Percentiles rank a stretch among this genome's conserved stretches.
Evolutionary conservation across 2,329 filamentous ascomycete species (phyloP).

Genomic region (Coniochaeta sp.): DNA sequence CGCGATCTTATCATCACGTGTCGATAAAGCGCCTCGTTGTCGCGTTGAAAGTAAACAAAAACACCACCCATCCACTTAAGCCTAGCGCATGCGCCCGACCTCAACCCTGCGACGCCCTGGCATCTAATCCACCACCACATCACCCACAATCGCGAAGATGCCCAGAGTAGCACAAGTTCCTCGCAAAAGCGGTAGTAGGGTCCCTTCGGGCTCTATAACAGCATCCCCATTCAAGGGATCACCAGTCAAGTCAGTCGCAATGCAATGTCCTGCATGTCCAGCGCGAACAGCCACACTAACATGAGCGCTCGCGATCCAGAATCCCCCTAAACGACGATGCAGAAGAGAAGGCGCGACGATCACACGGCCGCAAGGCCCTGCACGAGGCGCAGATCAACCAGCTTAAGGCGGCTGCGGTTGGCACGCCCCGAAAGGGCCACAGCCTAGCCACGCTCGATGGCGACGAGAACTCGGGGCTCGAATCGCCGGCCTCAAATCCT

Average conservation of each 20-base stretch:
- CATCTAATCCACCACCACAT: constrained; percentile 7
- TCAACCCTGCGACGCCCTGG: background rate
- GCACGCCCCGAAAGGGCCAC: constrained; percentile 61
- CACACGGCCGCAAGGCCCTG: constrained; percentile 79
- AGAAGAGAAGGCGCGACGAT: constrained; percentile 80
- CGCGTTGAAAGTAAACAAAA: constrained; percentile 6
- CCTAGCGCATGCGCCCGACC: background rate
- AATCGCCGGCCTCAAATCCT: constrained; percentile 47
- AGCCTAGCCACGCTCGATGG: constrained; percentile 49
- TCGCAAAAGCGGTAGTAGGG: constrained; percentile 38
- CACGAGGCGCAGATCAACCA: constrained; percentile 91
- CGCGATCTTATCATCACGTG: background rate
- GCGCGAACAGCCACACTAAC: background rate
- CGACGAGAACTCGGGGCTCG: constrained; percentile 39
- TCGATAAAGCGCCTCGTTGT: background rate
- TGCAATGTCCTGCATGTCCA: background rate
- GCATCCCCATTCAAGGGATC: constrained; percentile 48
- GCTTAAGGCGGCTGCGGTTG: constrained; percentile 68
- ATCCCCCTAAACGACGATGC: constrained; percentile 96
- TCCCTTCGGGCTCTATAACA: constrained; percentile 37
- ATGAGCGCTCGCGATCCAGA: constrained; percentile 34
- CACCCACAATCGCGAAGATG: constrained; percentile 31
- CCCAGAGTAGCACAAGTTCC: constrained; percentile 51
- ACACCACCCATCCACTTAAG: background rate
- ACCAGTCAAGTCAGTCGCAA: constrained; percentile 44